Evolutionary conservation across 2,329 filamentous ascomycete genomes (phyloP).

Genomic region (Nemania sp.): DNA sequence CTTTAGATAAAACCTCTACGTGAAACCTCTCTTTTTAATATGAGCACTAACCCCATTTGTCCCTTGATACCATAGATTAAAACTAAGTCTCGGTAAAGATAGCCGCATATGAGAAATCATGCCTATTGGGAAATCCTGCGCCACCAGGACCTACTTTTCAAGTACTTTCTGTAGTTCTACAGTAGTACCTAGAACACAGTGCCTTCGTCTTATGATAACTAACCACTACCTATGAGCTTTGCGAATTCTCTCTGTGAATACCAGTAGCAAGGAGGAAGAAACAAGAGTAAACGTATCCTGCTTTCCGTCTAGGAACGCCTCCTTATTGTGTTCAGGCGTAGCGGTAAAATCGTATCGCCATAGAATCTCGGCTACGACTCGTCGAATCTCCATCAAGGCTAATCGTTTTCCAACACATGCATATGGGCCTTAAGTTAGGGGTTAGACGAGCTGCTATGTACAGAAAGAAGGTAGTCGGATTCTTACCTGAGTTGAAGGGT

Average conservation of each 20-base stretch:
- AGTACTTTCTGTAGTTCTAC: too few species aligned
- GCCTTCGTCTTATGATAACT: background rate
- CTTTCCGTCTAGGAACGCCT: conserved; percentile 18
- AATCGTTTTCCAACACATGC: conserved; percentile 45
- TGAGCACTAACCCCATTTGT: too few species aligned
- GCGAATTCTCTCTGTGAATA: conserved; percentile 4
- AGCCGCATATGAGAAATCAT: too few species aligned
- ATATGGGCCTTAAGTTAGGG: conserved; percentile 29
- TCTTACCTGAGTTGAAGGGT: conserved; percentile 39
- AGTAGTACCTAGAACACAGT: background rate
- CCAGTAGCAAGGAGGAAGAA: conserved; percentile 8
- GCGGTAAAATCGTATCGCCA: conserved; percentile 12
- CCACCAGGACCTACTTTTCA: too few species aligned
- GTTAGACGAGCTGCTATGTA: background rate
- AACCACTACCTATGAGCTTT: background rate
- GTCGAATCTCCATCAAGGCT: conserved; percentile 36
- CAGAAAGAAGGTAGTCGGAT: background rate
- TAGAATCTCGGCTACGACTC: conserved; percentile 6
- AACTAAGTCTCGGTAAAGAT: too few species aligned
- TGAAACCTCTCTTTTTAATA: too few species aligned
- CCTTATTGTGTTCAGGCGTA: background rate
- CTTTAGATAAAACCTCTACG: too few species aligned
- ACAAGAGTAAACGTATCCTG: conserved; percentile 21
- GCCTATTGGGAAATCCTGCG: too few species aligned
- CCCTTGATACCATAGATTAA: too few species aligned